Conservation (phyloP, 352 stramenopile species). For the Albugo candida region DNA sequence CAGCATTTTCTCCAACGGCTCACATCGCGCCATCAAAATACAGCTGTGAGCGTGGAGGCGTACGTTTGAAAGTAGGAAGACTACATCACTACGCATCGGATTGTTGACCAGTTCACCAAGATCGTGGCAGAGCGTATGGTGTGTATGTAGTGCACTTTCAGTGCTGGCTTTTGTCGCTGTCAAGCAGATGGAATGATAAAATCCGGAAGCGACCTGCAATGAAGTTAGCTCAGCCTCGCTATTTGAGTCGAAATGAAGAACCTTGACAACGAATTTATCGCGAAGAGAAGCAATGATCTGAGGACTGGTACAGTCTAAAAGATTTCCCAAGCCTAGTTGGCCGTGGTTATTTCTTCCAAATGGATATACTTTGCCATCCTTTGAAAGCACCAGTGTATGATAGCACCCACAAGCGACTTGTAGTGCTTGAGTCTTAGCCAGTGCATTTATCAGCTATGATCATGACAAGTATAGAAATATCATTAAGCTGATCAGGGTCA, state of each 20-base stretch:
- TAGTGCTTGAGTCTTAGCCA: slow-evolving; percentile 33
- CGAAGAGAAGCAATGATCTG: slow-evolving; percentile 50
- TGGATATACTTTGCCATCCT: slow-evolving; percentile 77
- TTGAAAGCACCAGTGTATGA: slow-evolving; percentile 62
- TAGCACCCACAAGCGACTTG: slow-evolving; percentile 72
- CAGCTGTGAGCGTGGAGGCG: slow-evolving; percentile 61
- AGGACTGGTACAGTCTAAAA: slow-evolving; percentile 43
- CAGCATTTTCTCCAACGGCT: slow-evolving; percentile 82
- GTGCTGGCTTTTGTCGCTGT: slow-evolving; percentile 6
- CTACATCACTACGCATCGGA: slow-evolving; percentile 51
- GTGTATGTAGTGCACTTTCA: background rate
- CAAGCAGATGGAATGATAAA: slow-evolving; percentile 81
- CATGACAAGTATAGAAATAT: slow-evolving; percentile 1
- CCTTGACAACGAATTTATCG: slow-evolving; percentile 37
- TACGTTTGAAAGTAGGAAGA: slow-evolving; percentile 58
- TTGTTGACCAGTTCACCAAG: slow-evolving; percentile 76
- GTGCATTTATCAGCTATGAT: slow-evolving; percentile 22
- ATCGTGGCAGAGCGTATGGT: slow-evolving; percentile 37
- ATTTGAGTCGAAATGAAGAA: slow-evolving; percentile 6
- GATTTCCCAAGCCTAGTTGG: slow-evolving; percentile 70
- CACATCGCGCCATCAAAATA: slow-evolving; percentile 75
- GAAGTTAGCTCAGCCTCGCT: background rate
- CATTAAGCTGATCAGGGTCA: background rate
- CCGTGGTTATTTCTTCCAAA: slow-evolving; percentile 90
- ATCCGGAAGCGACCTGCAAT: slow-evolving; percentile 70